Conservation (phyloP, 805 yeast species). For the Candida chilensis region DNA sequence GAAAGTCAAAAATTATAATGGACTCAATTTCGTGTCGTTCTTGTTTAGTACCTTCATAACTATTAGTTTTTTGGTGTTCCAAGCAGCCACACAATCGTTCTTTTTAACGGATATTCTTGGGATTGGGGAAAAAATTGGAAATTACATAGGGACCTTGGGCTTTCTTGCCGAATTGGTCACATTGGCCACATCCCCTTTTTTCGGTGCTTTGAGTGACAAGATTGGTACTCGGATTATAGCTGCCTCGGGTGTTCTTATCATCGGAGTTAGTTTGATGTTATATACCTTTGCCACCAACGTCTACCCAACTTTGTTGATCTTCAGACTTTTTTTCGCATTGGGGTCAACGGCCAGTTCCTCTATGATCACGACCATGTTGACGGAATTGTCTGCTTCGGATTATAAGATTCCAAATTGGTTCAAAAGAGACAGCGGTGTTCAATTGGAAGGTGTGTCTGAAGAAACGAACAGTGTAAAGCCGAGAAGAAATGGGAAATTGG, state of each 20-base stretch:
- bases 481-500: slow-evolving; percentile 40
- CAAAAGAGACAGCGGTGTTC: too few relatives aligned
- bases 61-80: slow-evolving; percentile 15
- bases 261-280: slow-evolving; percentile 36
- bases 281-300: slow-evolving; percentile 33
- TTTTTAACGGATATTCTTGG: slow-evolving; percentile 19
- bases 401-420: slow-evolving; percentile 18
- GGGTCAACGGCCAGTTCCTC: slow-evolving; percentile 46
- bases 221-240: slow-evolving; percentile 51
- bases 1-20: too few relatives aligned
- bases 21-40: slow-evolving; percentile 12
- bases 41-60: slow-evolving; percentile 9
- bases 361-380: slow-evolving; percentile 37
- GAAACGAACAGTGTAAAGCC: slow-evolving; percentile 3
- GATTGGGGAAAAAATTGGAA: slow-evolving; percentile 21
- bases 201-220: slow-evolving; percentile 57
- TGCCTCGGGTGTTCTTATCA: slow-evolving; percentile 33
- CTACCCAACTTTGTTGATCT: slow-evolving; percentile 39
- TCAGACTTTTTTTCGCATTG: slow-evolving; percentile 48
- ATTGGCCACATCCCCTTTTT: slow-evolving; percentile 44
- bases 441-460: background rate
- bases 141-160: slow-evolving; percentile 38
- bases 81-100: slow-evolving; percentile 16
- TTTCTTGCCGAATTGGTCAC: slow-evolving; percentile 53
- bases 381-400: slow-evolving; percentile 36